Base-by-base conservation (phyloP, 1,139 yeast species). In the Chernovozyma sophiae-reginae region DNA sequence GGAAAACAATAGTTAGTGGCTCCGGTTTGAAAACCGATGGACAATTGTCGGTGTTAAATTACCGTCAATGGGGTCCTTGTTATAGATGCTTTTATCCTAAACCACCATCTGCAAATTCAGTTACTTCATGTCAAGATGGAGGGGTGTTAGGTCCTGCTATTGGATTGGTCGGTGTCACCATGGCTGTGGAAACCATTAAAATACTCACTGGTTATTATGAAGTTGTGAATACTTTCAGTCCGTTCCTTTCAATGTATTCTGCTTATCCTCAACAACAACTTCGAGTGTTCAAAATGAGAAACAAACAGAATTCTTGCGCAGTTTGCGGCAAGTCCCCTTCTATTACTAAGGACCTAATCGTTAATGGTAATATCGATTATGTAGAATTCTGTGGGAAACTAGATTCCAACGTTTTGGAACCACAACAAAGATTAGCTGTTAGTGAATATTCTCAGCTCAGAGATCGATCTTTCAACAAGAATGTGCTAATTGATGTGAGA, bases 131-230 rank as follows among this genome's bases (percentile, higher is more conserved):
- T 52, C 78, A 87, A 8, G 97, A 89, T 57, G 96, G 96, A 3
- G 99, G 99, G 3, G 95, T 94, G 1, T 60, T 94, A 17, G 98
- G 98, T 0, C 96, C 98, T 0, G 94, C 92, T 5, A 95, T 94
- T 34, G 99, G 98, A 0, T 52, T 89, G 1, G 78, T 92, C 55
- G 99, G 99, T 3, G 70, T 81, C 0, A 71, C 86, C 66, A 94
- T 94, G 84, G 95, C 96, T 0, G 64, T 85, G 24, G 98, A 94
- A 52, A 72, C 96, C 0, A 72, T 94, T 33, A 90, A 92, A 52
- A 65, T 90, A 2, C 49, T 87, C 4, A 72, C 84, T 1, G 82
- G 72, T 0, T 65, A 60, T 34, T 86, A 86, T 52, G 63, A 68
- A 1, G 36, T 37, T 4, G 20, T 23, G 12, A 73, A 68, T 0